Percentiles rank a stretch among this genome's conserved stretches.
Evolutionary conservation across 495 filamentous ascomycete genomes (phyloP).

Genomic region (Daldinia childiae): DNA sequence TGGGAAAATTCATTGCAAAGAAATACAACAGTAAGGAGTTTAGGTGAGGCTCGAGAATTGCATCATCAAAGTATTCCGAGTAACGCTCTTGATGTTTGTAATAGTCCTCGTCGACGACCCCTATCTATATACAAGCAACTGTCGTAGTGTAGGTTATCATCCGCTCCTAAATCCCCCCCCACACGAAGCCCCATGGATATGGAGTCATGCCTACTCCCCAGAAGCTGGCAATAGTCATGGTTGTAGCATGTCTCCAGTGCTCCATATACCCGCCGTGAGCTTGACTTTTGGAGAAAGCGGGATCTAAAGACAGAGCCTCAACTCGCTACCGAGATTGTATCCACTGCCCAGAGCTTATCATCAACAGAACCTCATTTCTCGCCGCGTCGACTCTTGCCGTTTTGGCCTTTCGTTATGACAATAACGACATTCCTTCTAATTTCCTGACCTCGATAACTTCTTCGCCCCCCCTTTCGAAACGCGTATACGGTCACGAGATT

Average conservation of each 20-base stretch:
- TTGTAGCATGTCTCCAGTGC: slow-evolving; percentile 22
- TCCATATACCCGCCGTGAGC: slow-evolving; percentile 31
- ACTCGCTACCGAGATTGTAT: slow-evolving; percentile 25
- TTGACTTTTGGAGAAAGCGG: slow-evolving; percentile 38
- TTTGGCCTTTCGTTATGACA: neutral
- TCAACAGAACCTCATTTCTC: slow-evolving; percentile 15
- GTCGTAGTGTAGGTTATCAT: slow-evolving; percentile 11
- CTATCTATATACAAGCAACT: slow-evolving; percentile 12
- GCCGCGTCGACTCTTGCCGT: slow-evolving; percentile 3
- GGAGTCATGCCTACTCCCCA: slow-evolving; percentile 31
- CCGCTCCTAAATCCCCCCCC: slow-evolving; percentile 20
- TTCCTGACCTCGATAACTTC: neutral
- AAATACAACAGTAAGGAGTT: slow-evolving; percentile 8
- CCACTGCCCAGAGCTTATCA: slow-evolving; percentile 27
- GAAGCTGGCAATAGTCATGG: slow-evolving; percentile 21
- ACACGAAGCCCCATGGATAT: slow-evolving; percentile 28
- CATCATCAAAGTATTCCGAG: neutral
- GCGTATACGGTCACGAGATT: slow-evolving; percentile 2
- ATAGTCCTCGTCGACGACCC: slow-evolving; percentile 19
- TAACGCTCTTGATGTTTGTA: slow-evolving; percentile 8
- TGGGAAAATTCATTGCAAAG: slow-evolving; percentile 20
- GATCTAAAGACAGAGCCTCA: slow-evolving; percentile 36
- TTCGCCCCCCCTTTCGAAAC: neutral
- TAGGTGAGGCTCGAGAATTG: neutral
- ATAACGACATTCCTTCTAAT: neutral